A percentile compares a stretch with the other conserved stretches of the same genome.
Conservation (phyloP, 2,329 filamentous ascomycete species). For the Clarireedia monteithiana region DNA sequence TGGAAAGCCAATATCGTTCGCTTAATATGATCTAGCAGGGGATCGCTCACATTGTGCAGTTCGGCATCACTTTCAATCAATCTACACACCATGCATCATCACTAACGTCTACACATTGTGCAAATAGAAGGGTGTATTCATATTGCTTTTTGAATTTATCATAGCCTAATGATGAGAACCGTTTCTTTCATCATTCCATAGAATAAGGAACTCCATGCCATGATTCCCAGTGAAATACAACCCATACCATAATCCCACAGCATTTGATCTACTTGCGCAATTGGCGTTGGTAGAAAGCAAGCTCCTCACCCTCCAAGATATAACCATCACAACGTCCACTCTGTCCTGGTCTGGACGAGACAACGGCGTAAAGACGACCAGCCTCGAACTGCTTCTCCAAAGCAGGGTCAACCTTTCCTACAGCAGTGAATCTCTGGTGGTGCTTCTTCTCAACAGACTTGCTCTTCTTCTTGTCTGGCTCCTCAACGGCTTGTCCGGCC, state of each 20-base stretch:
- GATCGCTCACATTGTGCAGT: too few species aligned
- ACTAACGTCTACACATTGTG: too few species aligned
- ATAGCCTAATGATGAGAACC: conserved; percentile 17
- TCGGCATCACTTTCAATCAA: too few species aligned
- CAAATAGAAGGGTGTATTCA: conserved; percentile 11
- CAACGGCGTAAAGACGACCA: conserved; percentile 89
- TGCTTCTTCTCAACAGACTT: conserved; percentile 97
- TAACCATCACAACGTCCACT: conserved; percentile 95
- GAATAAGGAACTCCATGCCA: conserved; percentile 27
- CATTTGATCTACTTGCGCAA: conserved; percentile 79
- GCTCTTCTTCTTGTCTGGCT: conserved; percentile 74
- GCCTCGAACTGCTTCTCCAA: conserved; percentile 99
- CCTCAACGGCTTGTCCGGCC: conserved; percentile 35
- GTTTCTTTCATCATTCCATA: conserved; percentile 17
- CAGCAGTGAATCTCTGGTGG: conserved; percentile 69
- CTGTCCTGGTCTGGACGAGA: conserved; percentile 92
- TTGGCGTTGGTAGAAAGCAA: conserved; percentile 99
- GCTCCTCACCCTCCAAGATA: conserved; percentile 97
- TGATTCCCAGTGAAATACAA: conserved; percentile 28
- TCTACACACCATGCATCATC: too few species aligned
- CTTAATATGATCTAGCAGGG: too few species aligned
- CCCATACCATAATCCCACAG: conserved; percentile 20
- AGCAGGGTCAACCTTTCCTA: conserved; percentile 86
- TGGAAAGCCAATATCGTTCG: neutral
- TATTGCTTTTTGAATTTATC: conserved; percentile 26